These are phyloP conservation scores for Russula abietina DNA, from an alignment of 768 basidiomycete species.

Conservation along the genomic window DNA sequence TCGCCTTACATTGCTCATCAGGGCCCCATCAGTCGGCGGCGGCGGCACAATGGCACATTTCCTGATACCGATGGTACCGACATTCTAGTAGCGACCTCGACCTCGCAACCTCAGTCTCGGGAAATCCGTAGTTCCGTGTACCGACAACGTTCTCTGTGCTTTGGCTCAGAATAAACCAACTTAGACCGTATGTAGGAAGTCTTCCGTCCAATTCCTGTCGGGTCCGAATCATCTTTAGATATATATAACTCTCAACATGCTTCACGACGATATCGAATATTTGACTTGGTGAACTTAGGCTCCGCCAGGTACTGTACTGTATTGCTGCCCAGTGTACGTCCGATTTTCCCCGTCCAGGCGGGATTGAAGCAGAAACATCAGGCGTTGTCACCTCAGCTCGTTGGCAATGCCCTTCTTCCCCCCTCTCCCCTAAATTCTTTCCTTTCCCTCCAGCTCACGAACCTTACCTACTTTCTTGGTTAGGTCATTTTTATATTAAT, in stretches of 20 bases:
- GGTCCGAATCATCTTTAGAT: neutral
- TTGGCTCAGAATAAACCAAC: neutral
- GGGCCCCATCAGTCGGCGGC: neutral
- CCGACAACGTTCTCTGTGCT: neutral
- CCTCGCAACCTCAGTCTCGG: neutral
- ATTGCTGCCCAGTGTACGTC: neutral
- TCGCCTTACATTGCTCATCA: neutral
- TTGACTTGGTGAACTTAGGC: neutral
- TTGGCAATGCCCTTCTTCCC: neutral
- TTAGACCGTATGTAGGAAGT: neutral
- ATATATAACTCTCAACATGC: neutral
- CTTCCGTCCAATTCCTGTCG: neutral
- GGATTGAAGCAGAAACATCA: neutral
- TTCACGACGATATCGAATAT: neutral
- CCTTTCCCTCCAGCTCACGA: neutral
- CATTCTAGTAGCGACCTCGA: neutral
- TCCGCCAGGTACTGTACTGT: neutral
- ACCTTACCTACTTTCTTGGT: neutral
- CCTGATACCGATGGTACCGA: neutral
- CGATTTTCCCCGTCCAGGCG: neutral
- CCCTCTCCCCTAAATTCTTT: neutral
- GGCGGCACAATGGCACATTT: neutral
- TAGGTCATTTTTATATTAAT: neutral
- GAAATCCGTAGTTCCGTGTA: neutral
- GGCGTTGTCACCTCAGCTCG: conserved; percentile 16